A percentile compares a stretch with the other conserved stretches of the same genome.
These are phyloP conservation scores for Blastobotrys buckinghamii DNA, from an alignment of 1,139 yeast genomes.

Conservation along the genomic window DNA sequence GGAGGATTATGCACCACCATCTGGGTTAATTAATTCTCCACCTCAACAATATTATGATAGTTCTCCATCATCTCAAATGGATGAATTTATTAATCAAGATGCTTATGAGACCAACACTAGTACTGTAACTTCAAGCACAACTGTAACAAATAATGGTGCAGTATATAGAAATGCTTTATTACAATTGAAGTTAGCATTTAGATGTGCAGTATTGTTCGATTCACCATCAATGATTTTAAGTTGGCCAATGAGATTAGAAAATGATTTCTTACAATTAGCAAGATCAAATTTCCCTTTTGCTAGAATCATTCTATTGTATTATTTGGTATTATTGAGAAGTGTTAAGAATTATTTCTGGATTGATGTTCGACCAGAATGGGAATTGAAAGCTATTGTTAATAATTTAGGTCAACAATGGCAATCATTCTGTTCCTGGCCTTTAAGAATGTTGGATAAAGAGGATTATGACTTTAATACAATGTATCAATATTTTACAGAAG, in stretches of 20 bases:
- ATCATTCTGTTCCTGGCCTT: conserved; percentile 6
- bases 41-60: not conserved
- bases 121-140: not conserved
- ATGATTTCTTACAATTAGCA: conserved; percentile 19
- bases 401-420: conserved; percentile 13
- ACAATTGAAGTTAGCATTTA: conserved; percentile 3
- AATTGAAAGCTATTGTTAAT: conserved; percentile 1
- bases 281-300: conserved; percentile 20
- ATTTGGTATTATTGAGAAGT: conserved; percentile 18
- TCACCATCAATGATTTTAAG: conserved; percentile 12
- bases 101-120: not conserved
- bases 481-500: conserved; percentile 4
- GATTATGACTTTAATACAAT: not conserved
- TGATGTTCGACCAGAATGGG: conserved; percentile 15
- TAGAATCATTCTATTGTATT: conserved; percentile 17
- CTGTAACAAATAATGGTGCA: not conserved
- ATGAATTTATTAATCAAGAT: not conserved
- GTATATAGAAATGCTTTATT: conserved; percentile 6
- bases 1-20: not conserved
- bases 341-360: conserved; percentile 20
- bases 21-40: not conserved
- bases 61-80: not conserved
- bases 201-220: conserved; percentile 2
- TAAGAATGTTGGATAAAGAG: not conserved
- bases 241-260: conserved; percentile 19